Evolutionary conservation across 2,329 filamentous ascomycete species (phyloP).

Genomic region (Colletotrichum chrysophilum): DNA sequence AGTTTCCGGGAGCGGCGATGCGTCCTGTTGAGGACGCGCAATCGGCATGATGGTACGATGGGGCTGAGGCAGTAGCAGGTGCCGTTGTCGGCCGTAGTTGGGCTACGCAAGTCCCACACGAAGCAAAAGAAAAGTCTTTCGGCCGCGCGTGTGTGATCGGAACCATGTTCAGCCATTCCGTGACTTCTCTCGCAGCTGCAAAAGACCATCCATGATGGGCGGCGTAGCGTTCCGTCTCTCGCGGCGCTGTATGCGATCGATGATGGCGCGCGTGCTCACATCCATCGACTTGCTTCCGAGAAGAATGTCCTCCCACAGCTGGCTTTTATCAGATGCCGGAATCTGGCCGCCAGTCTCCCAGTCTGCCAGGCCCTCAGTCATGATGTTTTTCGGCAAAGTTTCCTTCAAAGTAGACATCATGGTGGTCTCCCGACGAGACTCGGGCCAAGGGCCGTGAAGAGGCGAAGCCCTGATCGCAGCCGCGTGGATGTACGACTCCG

Average conservation of each 20-base stretch:
- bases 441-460: conserved; percentile 48
- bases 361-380: conserved; percentile 44
- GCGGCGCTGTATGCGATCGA: conserved; percentile 1
- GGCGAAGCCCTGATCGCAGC: conserved; percentile 37
- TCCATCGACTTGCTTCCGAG: conserved; percentile 19
- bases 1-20: background rate
- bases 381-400: conserved; percentile 43
- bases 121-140: background rate
- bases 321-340: conserved; percentile 21
- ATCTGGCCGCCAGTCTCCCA: conserved; percentile 41
- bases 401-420: conserved; percentile 40
- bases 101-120: background rate
- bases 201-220: conserved; percentile 15
- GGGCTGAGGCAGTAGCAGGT: background rate
- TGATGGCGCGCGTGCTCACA: conserved; percentile 1
- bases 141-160: background rate
- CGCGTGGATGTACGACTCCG: conserved; percentile 44
- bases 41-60: background rate
- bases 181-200: conserved; percentile 8
- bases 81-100: background rate
- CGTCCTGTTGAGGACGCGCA: background rate
- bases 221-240: background rate
- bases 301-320: conserved; percentile 27
- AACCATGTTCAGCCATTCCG: background rate
- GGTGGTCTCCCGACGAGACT: conserved; percentile 30